These are phyloP conservation scores for Vitis hybrid DNA, from an alignment of 177 flowering plant species.

Conservation along the genomic window DNA sequence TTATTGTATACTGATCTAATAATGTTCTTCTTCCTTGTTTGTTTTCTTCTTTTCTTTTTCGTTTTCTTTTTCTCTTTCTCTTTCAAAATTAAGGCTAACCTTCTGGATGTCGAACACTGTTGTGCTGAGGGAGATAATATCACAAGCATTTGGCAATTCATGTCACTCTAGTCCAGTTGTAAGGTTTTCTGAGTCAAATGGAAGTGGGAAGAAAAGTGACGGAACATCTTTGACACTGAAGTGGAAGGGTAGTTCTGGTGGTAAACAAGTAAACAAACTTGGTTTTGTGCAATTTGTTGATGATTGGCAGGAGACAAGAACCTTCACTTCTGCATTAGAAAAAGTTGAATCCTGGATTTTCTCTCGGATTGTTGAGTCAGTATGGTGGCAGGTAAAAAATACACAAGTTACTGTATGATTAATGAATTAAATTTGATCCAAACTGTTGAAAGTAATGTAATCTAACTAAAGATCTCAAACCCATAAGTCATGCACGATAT, in stretches of 20 bases:
- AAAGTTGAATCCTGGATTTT: constrained; percentile 95
- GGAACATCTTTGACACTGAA: constrained; percentile 40
- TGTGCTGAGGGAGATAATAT: constrained; percentile 81
- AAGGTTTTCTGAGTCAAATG: constrained; percentile 43
- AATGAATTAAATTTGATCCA: background rate
- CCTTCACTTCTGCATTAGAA: constrained; percentile 76
- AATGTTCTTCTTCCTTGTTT: background rate
- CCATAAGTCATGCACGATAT: too few relatives aligned
- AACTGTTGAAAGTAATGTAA: too few relatives aligned
- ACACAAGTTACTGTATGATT: background rate
- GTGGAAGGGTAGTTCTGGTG: constrained; percentile 46
- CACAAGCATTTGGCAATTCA: constrained; percentile 80
- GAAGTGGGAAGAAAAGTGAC: constrained; percentile 37
- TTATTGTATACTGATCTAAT: constrained; percentile 3
- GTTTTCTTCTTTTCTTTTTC: too few relatives aligned
- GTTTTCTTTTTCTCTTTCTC: constrained; percentile 12
- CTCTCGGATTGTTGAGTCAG: constrained; percentile 88
- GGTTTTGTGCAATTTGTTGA: constrained; percentile 50
- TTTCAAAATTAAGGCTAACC: constrained; percentile 56
- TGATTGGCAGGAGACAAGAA: constrained; percentile 93
- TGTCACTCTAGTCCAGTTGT: constrained; percentile 35
- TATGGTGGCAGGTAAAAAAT: constrained; percentile 96
- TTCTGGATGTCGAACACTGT: constrained; percentile 94
- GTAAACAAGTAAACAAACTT: constrained; percentile 44
- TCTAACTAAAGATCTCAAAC: too few relatives aligned